Evolutionary conservation across 2,329 filamentous ascomycete species (phyloP).

Genomic region (Diplodia mutila): DNA sequence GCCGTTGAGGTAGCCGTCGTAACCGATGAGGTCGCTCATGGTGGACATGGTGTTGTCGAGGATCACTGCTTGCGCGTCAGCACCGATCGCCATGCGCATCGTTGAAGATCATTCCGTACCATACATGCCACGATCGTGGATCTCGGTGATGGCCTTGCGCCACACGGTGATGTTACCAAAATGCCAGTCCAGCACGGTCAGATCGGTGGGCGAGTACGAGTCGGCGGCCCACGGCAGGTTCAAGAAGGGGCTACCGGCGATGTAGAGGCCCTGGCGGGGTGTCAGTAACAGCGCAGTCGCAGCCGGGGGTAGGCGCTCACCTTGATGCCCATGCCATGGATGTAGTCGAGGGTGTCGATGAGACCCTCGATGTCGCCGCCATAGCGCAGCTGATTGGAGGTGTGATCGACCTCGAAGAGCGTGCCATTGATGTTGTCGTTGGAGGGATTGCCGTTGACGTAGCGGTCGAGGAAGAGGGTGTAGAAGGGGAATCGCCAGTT

Average conservation of each 20-base stretch:
- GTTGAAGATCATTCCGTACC: constrained; percentile 32
- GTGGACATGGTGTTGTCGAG: constrained; percentile 69
- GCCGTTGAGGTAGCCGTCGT: constrained; percentile 62
- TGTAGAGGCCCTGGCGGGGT: constrained; percentile 58
- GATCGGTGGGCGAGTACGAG: constrained; percentile 62
- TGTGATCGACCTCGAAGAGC: constrained; percentile 62
- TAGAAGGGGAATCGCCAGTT: constrained; percentile 71
- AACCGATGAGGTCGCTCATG: constrained; percentile 66
- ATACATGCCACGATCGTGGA: constrained; percentile 67
- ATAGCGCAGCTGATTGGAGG: constrained; percentile 65
- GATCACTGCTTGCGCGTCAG: constrained; percentile 45
- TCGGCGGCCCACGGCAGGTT: constrained; percentile 68
- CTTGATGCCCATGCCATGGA: constrained; percentile 67
- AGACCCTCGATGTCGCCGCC: constrained; percentile 64
- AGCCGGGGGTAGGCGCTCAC: constrained; percentile 37
- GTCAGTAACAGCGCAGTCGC: constrained; percentile 26
- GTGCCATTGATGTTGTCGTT: constrained; percentile 68
- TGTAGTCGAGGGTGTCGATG: constrained; percentile 64
- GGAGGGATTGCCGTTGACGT: constrained; percentile 65
- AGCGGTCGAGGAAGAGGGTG: constrained; percentile 66
- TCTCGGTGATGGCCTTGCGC: constrained; percentile 61
- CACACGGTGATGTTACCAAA: constrained; percentile 63
- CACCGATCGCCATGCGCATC: constrained; percentile 16
- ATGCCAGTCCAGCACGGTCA: constrained; percentile 66
- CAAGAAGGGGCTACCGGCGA: constrained; percentile 66